These are phyloP conservation scores for Scedosporium aurantiacum DNA, from an alignment of 2,329 filamentous ascomycete genomes.

Conservation along the genomic window DNA sequence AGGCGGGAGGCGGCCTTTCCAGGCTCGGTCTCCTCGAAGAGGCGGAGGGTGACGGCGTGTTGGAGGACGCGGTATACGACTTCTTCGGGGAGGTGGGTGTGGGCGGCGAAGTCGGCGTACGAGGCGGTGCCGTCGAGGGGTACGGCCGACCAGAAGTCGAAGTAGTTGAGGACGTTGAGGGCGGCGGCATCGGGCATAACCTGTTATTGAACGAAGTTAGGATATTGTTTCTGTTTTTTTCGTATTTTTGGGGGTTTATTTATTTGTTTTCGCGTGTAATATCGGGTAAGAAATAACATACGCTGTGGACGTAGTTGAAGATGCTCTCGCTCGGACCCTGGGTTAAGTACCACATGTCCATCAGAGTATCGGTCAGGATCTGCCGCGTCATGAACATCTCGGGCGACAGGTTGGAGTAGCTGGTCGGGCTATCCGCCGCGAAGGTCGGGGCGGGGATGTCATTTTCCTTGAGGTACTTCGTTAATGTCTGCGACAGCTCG, in stretches of 20 bases:
- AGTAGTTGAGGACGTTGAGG: conserved; percentile 38
- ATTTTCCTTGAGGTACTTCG: conserved; percentile 27
- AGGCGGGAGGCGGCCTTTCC: conserved; percentile 29
- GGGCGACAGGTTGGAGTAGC: conserved; percentile 27
- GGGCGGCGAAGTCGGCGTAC: conserved; percentile 22
- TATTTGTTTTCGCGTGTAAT: too few relatives aligned
- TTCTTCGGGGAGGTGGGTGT: conserved; percentile 33
- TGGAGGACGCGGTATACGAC: conserved; percentile 41
- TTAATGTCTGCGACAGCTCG: conserved; percentile 30
- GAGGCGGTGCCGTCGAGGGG: conserved; percentile 34
- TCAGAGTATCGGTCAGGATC: conserved; percentile 30
- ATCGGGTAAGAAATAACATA: conserved; percentile 12
- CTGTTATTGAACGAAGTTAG: conserved; percentile 14
- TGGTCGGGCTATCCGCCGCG: conserved; percentile 29
- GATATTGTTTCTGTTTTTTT: too few relatives aligned
- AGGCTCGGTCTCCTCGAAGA: conserved; percentile 41
- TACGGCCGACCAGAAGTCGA: conserved; percentile 40
- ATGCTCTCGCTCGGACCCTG: conserved; percentile 39
- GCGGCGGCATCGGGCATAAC: conserved; percentile 30
- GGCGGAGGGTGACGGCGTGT: conserved; percentile 44
- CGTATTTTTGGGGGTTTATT: not conserved
- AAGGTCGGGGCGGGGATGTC: conserved; percentile 30
- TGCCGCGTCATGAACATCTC: conserved; percentile 33
- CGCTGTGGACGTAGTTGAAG: conserved; percentile 31
- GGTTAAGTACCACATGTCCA: conserved; percentile 33